Base-by-base conservation (phyloP, 2,329 filamentous ascomycete species). In the Thielaviopsis punctulata region DNA sequence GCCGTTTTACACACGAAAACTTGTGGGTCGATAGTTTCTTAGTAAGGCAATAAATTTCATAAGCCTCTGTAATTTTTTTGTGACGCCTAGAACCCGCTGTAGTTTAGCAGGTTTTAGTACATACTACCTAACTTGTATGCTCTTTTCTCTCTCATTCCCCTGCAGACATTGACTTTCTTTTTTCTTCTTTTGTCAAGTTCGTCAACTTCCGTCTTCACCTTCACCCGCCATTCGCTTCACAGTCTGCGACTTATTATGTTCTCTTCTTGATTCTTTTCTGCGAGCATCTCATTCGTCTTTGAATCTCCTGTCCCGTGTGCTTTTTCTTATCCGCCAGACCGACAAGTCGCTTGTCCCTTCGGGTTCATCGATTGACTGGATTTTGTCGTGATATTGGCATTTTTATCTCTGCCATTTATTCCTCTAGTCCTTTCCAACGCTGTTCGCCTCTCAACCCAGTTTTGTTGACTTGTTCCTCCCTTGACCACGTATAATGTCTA, bases 401-500 rank as follows among this genome's bases (percentile, higher is more conserved):
- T 25, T 51, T 25, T 33, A 39, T 6, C 30, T 45, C 2, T 51
- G 4, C 30, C 36, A 21, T 21, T 10, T 19, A 44, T 33, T 44
- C n/a, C 18, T 50, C 13, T 21, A 19, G 21, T 10, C 15, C 12
- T 21, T 5, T 22, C 15, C 48, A 12, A 47, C 23, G 3, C 3
- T 27, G 22, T 18, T 23, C n/a, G 15, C 24, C 9, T 44, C 15
- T 27, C 48, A 8, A 47, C 25, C 39, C 36, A 53, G 15, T 27
- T 49, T 21, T 52, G 54, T 41, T 25, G 8, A 46, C 21, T 21
- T 33, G 10, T 18, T 27, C 25, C 27, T n/a, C 23, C 8, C n/a
- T 41, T 15, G 13, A 39, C 22, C 23, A 43, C 15, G 43, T 54
- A 56, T 49, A 59, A 70, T 70, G 68, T 66, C 67, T 51, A 62